Conservation (phyloP, 257 asterid species). For the Jaltomata sinuosa region DNA sequence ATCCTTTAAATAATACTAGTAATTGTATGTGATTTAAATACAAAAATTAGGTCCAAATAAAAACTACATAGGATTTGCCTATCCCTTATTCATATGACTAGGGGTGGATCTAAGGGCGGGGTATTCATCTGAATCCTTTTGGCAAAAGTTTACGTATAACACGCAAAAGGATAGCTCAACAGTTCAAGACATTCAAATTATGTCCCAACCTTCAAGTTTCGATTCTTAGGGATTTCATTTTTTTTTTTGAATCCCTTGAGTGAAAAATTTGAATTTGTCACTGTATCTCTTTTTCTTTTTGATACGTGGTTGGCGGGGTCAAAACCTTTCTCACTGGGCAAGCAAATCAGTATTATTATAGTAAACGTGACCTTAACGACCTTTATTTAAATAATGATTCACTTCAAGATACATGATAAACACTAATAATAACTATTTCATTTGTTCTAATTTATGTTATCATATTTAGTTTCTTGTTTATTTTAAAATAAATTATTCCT, state of each 20-base stretch:
- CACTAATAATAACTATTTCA: neutral
- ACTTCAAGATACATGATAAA: neutral
- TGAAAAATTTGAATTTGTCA: too few relatives aligned
- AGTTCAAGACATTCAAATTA: too few relatives aligned
- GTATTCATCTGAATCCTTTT: too few relatives aligned
- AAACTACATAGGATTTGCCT: neutral
- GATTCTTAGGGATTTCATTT: too few relatives aligned
- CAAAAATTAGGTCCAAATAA: neutral
- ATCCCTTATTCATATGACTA: neutral
- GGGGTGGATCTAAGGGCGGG: too few relatives aligned
- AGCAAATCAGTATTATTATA: neutral
- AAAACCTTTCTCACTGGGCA: neutral
- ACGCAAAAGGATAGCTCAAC: too few relatives aligned
- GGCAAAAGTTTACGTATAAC: too few relatives aligned
- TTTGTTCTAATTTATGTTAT: too few relatives aligned
- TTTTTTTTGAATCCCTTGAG: too few relatives aligned
- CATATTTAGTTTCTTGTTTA: too few relatives aligned
- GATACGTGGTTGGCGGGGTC: neutral
- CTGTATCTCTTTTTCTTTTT: neutral
- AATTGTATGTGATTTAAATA: neutral
- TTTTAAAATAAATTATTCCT: too few relatives aligned
- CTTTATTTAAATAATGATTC: neutral
- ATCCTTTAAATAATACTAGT: slow-evolving; percentile 7
- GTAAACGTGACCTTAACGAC: neutral
- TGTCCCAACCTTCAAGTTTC: too few relatives aligned